Evolutionary conservation across 2,329 filamentous ascomycete genomes (phyloP).

Genomic region (Neofusicoccum cordaticola): DNA sequence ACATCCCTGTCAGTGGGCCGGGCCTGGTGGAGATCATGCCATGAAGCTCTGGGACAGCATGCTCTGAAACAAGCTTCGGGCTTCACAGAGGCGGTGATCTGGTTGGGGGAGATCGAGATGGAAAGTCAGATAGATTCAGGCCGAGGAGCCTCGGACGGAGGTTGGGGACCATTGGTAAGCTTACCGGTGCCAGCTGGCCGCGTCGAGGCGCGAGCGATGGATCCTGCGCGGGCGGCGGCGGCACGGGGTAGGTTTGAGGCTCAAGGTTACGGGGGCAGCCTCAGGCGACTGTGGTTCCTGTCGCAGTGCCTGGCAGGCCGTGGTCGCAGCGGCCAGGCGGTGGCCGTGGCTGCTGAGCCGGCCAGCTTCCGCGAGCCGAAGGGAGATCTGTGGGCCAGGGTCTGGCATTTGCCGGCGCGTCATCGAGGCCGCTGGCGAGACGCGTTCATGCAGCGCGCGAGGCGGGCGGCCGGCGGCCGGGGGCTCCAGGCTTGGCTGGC

Average conservation of each 20-base stretch:
- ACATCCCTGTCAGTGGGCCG: background rate
- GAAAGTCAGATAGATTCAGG: background rate
- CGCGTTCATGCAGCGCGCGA: background rate
- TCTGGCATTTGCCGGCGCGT: background rate
- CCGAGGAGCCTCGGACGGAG: background rate
- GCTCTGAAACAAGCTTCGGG: conserved; percentile 10
- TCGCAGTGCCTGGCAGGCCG: background rate
- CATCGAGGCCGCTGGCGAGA: background rate
- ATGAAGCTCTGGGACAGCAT: background rate
- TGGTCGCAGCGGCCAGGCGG: background rate
- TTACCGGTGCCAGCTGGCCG: background rate
- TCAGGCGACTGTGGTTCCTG: background rate
- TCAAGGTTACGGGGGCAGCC: background rate
- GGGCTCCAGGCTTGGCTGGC: too few relatives aligned
- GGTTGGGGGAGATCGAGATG: background rate
- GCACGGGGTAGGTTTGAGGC: background rate
- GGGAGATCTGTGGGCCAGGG: conserved; percentile 1
- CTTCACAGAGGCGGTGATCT: background rate
- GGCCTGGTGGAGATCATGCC: background rate
- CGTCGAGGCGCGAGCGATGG: background rate
- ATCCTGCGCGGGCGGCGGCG: background rate
- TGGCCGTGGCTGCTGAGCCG: background rate
- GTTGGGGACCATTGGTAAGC: background rate
- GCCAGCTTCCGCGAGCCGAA: conserved; percentile 4
- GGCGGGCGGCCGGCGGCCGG: too few relatives aligned